Evolutionary conservation across 345 rosid species (phyloP).

Genomic region (Pelargonium nanum): DNA sequence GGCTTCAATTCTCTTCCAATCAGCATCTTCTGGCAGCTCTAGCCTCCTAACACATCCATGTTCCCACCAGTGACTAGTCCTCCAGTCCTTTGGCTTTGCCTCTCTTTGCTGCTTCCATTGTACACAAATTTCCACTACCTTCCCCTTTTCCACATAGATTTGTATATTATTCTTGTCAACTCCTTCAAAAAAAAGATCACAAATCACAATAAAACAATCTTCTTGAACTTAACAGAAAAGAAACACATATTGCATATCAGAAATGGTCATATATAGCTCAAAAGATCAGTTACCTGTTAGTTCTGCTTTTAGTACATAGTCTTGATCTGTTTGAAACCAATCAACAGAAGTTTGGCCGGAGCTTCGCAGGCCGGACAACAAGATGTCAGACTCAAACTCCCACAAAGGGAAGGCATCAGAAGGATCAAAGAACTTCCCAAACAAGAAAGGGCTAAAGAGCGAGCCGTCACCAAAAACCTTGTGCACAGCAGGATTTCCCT

Average conservation of each 20-base stretch:
- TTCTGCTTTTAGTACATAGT: conserved; percentile 59
- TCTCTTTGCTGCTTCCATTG: conserved; percentile 45
- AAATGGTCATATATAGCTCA: background rate
- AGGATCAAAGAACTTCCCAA: conserved; percentile 83
- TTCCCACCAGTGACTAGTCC: conserved; percentile 78
- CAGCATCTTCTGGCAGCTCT: conserved; percentile 76
- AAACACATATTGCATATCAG: background rate
- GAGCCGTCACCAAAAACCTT: conserved; percentile 77
- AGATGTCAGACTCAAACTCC: conserved; percentile 65
- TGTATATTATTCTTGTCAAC: conserved; percentile 30
- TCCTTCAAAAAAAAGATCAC: conserved; percentile 25
- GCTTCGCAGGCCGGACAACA: conserved; percentile 45
- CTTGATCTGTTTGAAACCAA: conserved; percentile 71
- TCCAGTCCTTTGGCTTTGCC: conserved; percentile 52
- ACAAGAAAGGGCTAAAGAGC: conserved; percentile 66
- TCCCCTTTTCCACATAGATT: conserved; percentile 48
- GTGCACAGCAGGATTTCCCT: conserved; percentile 31
- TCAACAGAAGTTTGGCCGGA: conserved; percentile 51
- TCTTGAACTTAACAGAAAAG: background rate
- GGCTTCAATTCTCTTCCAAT: conserved; percentile 43
- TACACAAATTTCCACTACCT: conserved; percentile 69
- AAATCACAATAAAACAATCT: background rate
- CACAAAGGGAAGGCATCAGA: conserved; percentile 87
- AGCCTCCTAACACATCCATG: conserved; percentile 68
- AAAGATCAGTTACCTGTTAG: conserved; percentile 42